Percentiles rank a stretch among this genome's conserved stretches.
Evolutionary conservation across 1,139 yeast species (phyloP).

Genomic region (Yamadazyma diddensiae): DNA sequence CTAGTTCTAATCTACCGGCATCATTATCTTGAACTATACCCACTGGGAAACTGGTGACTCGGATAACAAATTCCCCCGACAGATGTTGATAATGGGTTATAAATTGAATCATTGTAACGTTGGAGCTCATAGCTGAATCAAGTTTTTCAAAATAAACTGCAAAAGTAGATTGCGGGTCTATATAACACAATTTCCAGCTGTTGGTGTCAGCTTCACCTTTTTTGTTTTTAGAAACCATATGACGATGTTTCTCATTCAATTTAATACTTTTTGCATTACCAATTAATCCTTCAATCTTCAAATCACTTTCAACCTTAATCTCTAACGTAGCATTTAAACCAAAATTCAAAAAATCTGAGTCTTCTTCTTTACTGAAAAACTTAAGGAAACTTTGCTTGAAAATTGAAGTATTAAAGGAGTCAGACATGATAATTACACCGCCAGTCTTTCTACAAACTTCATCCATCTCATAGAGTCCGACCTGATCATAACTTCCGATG

Average conservation of each 20-base stretch:
- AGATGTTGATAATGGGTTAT: slow-evolving; percentile 72
- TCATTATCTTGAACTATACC: slow-evolving; percentile 44
- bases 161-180: slow-evolving; percentile 56
- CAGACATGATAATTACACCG: slow-evolving; percentile 60
- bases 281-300: slow-evolving; percentile 54
- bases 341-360: slow-evolving; percentile 36
- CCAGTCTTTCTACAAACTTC: slow-evolving; percentile 56
- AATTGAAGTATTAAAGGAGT: slow-evolving; percentile 62
- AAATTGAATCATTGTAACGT: slow-evolving; percentile 53
- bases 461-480: slow-evolving; percentile 66
- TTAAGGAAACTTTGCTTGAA: slow-evolving; percentile 62
- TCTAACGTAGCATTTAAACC: slow-evolving; percentile 61
- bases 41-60: slow-evolving; percentile 53
- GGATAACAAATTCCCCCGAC: slow-evolving; percentile 40
- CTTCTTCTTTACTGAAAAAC: slow-evolving; percentile 40
- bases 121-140: slow-evolving; percentile 31
- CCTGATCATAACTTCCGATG: slow-evolving; percentile 66
- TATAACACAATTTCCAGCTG: slow-evolving; percentile 59
- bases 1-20: slow-evolving; percentile 31
- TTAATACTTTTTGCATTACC: slow-evolving; percentile 55
- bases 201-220: slow-evolving; percentile 55
- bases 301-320: slow-evolving; percentile 45
- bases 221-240: slow-evolving; percentile 25
- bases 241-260: slow-evolving; percentile 24
- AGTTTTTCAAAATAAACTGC: slow-evolving; percentile 55